Conservation (phyloP, 768 basidiomycete genomes). For the Cyclocybe aegerita region DNA sequence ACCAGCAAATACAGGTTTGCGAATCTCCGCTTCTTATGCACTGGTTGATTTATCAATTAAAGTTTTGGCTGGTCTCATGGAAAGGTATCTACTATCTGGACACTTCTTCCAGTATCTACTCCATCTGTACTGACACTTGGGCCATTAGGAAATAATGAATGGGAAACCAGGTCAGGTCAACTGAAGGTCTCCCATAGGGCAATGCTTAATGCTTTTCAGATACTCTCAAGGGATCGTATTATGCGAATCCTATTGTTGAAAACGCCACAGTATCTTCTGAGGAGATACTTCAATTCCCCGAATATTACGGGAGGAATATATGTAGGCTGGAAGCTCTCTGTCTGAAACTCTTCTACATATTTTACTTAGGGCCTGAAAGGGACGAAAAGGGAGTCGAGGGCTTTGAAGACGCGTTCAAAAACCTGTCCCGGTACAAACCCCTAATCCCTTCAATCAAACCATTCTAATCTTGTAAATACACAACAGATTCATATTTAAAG, state of each 20-base stretch:
- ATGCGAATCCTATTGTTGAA: conserved; percentile 83
- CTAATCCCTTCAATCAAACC: background rate
- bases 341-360: background rate
- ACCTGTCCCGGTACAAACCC: conserved; percentile 59
- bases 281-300: conserved; percentile 60
- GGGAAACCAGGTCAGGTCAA: conserved; percentile 67
- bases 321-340: conserved; percentile 47
- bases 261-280: conserved; percentile 55
- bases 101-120: background rate
- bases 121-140: background rate
- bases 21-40: background rate
- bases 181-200: background rate
- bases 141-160: conserved; percentile 87
- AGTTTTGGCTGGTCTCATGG: conserved; percentile 99
- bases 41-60: background rate
- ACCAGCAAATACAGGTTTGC: conserved; percentile 73
- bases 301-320: conserved; percentile 88
- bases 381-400: conserved; percentile 63
- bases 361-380: conserved; percentile 56
- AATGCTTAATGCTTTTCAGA: conserved; percentile 40
- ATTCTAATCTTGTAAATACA: conserved; percentile 4
- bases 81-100: conserved; percentile 48
- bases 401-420: conserved; percentile 88
- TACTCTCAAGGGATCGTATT: conserved; percentile 89
- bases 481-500: conserved; percentile 71